Base-by-base conservation (phyloP, 352 stramenopile genomes). In the Pythium phragmitis region DNA sequence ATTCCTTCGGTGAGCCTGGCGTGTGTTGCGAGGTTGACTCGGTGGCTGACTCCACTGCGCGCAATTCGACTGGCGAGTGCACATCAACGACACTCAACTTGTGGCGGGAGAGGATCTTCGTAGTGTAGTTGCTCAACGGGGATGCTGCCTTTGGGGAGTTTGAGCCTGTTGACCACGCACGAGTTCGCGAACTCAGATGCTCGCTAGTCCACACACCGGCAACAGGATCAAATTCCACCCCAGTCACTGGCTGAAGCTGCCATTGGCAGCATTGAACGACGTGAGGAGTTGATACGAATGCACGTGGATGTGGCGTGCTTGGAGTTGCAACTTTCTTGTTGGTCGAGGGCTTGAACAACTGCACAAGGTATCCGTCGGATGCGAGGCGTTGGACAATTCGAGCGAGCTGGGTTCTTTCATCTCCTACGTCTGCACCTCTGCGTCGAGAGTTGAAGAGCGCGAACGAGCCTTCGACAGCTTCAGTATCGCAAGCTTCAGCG, bases 241-340 rank as follows among this genome's bases (percentile, higher is more conserved):
- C 53, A 1, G 11, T 39, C 21, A 60, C 21, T 4, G 36, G 4
- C 3, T 26, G 23, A 21, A 83, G 55, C 28, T 76, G 58, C 8
- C 70, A 75, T 2, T 68, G 65, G 49, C 65, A 80, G 39, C 70
- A 76, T 23, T 83, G 70, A 36, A 81, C 77, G 42, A 75, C 76
- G 36, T 83, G 68, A 9, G 73, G 70, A 3, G 73, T 83, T 21
- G 71, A 68, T 7, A 71, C 54, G n/a, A 76, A 80, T 19, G n/a
- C 19, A 11, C 2, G 7, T 45, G 55, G 2, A 23, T 30, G 23
- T 23, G 7, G 9, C 14, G 2, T 49, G 5, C 11, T 50, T 16
- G 39, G n/a, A 17, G 14, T 41, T 4, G 4, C 39, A 39, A 39
- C 7, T 39, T 34, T 34, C 16, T 21, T 33, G 26, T 16, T 12